Base-by-base conservation (phyloP, 306 rosid species). In the Inga laurina region DNA sequence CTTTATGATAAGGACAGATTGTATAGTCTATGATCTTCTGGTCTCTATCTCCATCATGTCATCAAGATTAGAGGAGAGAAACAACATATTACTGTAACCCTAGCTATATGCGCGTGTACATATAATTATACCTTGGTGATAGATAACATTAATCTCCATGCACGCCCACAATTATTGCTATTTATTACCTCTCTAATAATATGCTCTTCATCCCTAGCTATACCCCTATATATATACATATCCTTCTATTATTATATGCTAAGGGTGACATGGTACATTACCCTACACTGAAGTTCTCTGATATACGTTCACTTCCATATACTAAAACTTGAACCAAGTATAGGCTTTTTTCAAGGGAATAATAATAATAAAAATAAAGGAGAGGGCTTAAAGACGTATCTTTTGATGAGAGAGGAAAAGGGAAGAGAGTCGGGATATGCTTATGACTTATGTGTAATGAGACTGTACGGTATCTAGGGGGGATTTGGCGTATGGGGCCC, bases 351-450 rank as follows among this genome's bases (percentile, higher is more conserved):
- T 12, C 4, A 49, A 3, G 19, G 19, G 19, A 49, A 49, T 49
- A 10, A 48, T 48, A 48, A 48, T 48, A 49, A 49, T 3, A 49
- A 3, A 11, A 49, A 49, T 3, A 49, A 49, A 49, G 15, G 15
- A 49, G 54, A 49, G 16, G 54, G 19, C 19, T 14, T 13, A 49
- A 49, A 41, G 10, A 66, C 75, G 71, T 46, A 72, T 80, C 83
- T 67, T 46, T 79, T 52, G 16, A 70, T 57, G 8, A 54, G 68
- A 52, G 76, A 49, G n/a, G 2, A 30, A 78, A 48, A 16, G 39
- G 46, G 75, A 80, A 24, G 2, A 57, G 84, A 76, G 74, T n/a
- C 74, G 32, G 83, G 87, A 76, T 72, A 59, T 66, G 86, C 11
- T 76, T 64, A 13, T 13, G 8, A 62, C 68, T 62, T 15, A 13